Evolutionary conservation across 441 rosid species (phyloP).

Genomic region (Pelargonium fulgidum): DNA sequence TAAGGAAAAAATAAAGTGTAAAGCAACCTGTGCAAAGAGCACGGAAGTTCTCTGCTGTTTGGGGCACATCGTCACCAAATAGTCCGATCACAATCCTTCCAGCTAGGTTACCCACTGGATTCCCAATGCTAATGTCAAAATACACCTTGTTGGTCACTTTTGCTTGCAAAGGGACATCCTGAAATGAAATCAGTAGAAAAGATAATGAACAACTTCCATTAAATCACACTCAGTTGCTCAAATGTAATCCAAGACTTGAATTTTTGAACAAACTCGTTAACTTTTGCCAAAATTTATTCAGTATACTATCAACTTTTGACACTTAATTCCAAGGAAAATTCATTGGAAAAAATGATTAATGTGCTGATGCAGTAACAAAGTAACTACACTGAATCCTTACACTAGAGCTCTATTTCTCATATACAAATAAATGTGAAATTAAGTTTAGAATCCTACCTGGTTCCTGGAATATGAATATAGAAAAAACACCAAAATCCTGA

Average conservation of each 20-base stretch:
- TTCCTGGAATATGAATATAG: not conserved
- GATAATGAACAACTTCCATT: not conserved
- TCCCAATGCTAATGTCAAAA: constrained; percentile 86
- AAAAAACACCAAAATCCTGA: not conserved
- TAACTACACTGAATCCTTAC: not conserved
- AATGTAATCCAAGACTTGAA: not conserved
- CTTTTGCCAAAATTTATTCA: not conserved
- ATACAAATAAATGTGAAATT: not conserved
- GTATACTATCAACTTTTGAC: not conserved
- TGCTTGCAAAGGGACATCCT: constrained; percentile 56
- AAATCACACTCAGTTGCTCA: not conserved
- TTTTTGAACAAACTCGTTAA: not conserved
- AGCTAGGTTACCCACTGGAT: constrained; percentile 76
- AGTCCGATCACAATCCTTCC: constrained; percentile 91
- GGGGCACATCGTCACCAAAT: constrained; percentile 91
- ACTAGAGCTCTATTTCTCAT: not conserved
- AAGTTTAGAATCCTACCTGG: not conserved
- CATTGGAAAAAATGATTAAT: too few relatives aligned
- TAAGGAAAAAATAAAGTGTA: constrained; percentile 1
- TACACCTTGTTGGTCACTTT: constrained; percentile 84
- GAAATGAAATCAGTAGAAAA: constrained; percentile 14
- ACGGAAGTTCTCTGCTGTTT: constrained; percentile 88
- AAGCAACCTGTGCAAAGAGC: constrained; percentile 82
- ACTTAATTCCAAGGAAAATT: not conserved
- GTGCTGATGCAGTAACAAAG: not conserved